These are phyloP conservation scores for Symbiotaphrina buchneri DNA, from an alignment of 495 filamentous ascomycete genomes.

Conservation along the genomic window DNA sequence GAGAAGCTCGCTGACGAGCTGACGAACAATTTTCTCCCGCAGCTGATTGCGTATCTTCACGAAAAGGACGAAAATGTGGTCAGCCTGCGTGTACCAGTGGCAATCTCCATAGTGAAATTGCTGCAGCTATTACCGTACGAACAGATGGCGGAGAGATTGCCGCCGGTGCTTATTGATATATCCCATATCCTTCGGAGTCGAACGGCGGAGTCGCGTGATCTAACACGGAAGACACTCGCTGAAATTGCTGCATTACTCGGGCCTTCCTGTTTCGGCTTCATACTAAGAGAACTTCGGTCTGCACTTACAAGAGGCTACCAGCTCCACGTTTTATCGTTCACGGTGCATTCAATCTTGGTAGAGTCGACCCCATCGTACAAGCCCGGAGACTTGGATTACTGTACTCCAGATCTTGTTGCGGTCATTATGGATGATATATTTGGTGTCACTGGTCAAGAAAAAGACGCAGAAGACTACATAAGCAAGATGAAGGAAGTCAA, in stretches of 20 bases:
- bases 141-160: slow-evolving; percentile 47
- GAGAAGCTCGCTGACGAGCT: slow-evolving; percentile 55
- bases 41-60: slow-evolving; percentile 59
- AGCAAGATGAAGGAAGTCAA: slow-evolving; percentile 96
- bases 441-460: slow-evolving; percentile 85
- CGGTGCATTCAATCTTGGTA: slow-evolving; percentile 78
- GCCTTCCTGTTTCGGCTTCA: slow-evolving; percentile 63
- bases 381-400: slow-evolving; percentile 78
- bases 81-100: slow-evolving; percentile 72
- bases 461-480: slow-evolving; percentile 87
- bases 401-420: slow-evolving; percentile 47
- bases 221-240: slow-evolving; percentile 68
- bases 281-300: slow-evolving; percentile 74
- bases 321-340: slow-evolving; percentile 86
- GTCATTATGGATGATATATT: slow-evolving; percentile 97
- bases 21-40: slow-evolving; percentile 44
- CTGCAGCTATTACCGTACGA: slow-evolving; percentile 54
- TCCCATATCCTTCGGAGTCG: slow-evolving; percentile 80
- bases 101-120: slow-evolving; percentile 68
- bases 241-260: slow-evolving; percentile 64
- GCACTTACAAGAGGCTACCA: slow-evolving; percentile 73
- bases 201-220: slow-evolving; percentile 70
- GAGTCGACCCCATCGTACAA: slow-evolving; percentile 46
- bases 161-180: slow-evolving; percentile 70
- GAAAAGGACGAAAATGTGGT: slow-evolving; percentile 86